Base-by-base conservation (phyloP, 768 basidiomycete genomes). In the Podaxis pistillaris region DNA sequence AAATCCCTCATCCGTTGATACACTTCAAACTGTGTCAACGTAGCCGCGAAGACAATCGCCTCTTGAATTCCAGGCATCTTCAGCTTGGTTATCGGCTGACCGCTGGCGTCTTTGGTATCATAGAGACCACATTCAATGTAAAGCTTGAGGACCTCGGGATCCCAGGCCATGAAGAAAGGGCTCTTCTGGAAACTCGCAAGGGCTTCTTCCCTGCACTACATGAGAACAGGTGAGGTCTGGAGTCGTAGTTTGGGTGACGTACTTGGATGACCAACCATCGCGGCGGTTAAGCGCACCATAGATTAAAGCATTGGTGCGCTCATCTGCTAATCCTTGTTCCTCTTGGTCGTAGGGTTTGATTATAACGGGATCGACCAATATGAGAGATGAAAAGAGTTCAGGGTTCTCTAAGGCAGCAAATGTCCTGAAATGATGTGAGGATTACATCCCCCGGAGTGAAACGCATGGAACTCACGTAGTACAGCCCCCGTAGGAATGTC, bases 401-500 rank as follows among this genome's bases (percentile, higher is more conserved):
- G 93, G 92, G 46, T 81, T 78, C 26, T 87, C 67, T 2, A 91
- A 24, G 7, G 61, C 89, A 1, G 86, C 91, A 41, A 86, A 82
- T n/a, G 83, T 71, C 15, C 89, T 92, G 65, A 41, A 3, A 40
- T 22, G 38, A 33, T 36, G 28, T 30, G 26, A 59, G 37, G 8
- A 52, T 53, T 9, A 13, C 28, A 24, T 13, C 53, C 22, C 53
- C 51, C 44, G 12, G 12, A n/a, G 28, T 17, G 28, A 30, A 22
- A 37, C 55, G 15, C 33, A 47, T 4, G 7, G 17, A 24, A 79
- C 91, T 69, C 69, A 93, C 87, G 85, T 81, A 1, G 86, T 85
- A 69, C 87, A 88, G 1, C 91, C 94, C 19, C 95, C 92, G 57
- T 92, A 87, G 0, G 93, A 95, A 70, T 97, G 95, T 0, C 93